phyloP scores from a whole-genome alignment of 495 filamentous ascomycete species.

The Hypoxylon cercidicola region DNA sequence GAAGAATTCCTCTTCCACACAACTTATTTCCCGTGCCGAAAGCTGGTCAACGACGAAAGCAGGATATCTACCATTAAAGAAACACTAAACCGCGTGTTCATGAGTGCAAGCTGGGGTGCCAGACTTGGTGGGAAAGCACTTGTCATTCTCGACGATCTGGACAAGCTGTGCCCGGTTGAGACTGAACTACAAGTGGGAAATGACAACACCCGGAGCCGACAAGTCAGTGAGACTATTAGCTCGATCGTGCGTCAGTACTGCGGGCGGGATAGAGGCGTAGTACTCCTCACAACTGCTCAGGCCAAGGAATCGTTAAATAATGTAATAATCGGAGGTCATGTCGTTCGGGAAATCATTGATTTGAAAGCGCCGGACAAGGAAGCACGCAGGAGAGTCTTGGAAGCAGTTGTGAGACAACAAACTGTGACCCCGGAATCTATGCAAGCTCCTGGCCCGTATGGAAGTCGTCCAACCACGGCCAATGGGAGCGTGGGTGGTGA shows the following conservation, averaged over 20 bases:
- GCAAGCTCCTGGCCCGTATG: slow-evolving; percentile 49
- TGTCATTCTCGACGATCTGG: slow-evolving; percentile 91
- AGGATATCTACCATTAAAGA: slow-evolving; percentile 92
- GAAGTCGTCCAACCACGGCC: slow-evolving; percentile 63
- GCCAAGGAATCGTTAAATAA: slow-evolving; percentile 89
- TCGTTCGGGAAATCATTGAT: slow-evolving; percentile 83
- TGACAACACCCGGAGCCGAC: slow-evolving; percentile 89
- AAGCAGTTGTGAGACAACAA: slow-evolving; percentile 69
- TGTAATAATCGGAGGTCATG: slow-evolving; percentile 79
- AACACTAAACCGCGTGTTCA: slow-evolving; percentile 81
- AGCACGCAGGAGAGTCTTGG: slow-evolving; percentile 80
- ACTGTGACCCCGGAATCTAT: slow-evolving; percentile 53
- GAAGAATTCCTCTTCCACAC: slow-evolving; percentile 75
- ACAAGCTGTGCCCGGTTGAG: slow-evolving; percentile 89
- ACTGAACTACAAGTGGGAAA: slow-evolving; percentile 91
- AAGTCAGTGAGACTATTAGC: slow-evolving; percentile 90
- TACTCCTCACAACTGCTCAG: slow-evolving; percentile 90
- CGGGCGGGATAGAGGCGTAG: slow-evolving; percentile 74
- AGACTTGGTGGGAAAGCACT: slow-evolving; percentile 82
- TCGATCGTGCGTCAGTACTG: slow-evolving; percentile 86
- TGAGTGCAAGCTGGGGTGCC: slow-evolving; percentile 88
- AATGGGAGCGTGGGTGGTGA: slow-evolving; percentile 58
- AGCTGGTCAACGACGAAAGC: slow-evolving; percentile 86
- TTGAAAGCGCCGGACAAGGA: slow-evolving; percentile 93
- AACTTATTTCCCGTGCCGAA: slow-evolving; percentile 83